Evolutionary conservation across 176 grass and related monocot genomes (phyloP), one percentile per base, ranked within the genome.

Genomic region (Aegilops sharonensis): DNA sequence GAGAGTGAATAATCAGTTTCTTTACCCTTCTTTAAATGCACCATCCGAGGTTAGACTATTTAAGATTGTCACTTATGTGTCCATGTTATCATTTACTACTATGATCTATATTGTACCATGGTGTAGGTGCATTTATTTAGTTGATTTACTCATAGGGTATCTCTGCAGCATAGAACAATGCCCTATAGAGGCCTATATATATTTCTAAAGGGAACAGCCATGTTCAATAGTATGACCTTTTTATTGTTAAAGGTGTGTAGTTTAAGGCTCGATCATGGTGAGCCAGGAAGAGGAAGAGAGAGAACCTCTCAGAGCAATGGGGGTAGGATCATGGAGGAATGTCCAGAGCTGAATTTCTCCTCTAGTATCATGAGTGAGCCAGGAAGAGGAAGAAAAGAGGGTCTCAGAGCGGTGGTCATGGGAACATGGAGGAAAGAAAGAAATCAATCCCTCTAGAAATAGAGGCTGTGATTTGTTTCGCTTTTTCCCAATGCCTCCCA

Each of bases 251-350:
- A 37, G 20, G 54, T 37, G 13, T 85, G 68, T 21, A 66, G 72
- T 5, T 66, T 14, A 31, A 66, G 64, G 11, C 27, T 27, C 27
- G 25, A 31, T 34, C 50, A 11, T 35, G 67, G 48, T 50, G 76
- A 83, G 35, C 20, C 21, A 8, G 36, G 50, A 78, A 78, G 80
- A 88, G 73, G 64, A 87, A 81, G 59, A 62, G 78, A 79, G 20
- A 72, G 39, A 27, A 27, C 64, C 30, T 39, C 74, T 78, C 83
- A 81, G 74, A 72, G 47, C 36, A 29, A 9, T 64, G 21, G 57
- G 73, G 79, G 52, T 84, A 75, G 66, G 74, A 89, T 56, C 81
- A 87, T 83, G 59, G 18, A 90, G 81, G 80, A 90, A 77, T 32
- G 23, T 34, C 21, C 69, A 30, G 45, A 85, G 32, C 29, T 60